Evolutionary conservation across 73 alveolate species (phyloP).

Genomic region (Paramecium bursaria): DNA sequence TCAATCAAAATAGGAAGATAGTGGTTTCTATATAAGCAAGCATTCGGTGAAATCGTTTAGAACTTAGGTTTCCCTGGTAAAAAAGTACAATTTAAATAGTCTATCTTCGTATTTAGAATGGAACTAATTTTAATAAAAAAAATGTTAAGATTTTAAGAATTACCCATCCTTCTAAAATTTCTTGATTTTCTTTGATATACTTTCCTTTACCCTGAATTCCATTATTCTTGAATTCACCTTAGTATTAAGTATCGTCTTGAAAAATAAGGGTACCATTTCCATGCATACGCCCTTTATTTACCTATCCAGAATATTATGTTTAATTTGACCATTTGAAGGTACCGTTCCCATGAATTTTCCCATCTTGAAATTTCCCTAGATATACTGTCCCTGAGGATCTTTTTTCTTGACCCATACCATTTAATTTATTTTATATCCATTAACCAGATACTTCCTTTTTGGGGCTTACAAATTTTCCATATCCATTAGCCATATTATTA

Average conservation of each 20-base stretch:
- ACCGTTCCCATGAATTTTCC: conserved; percentile 36
- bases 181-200: not conserved
- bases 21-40: too few relatives aligned
- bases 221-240: conserved; percentile 9
- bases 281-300: conserved; percentile 29
- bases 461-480: conserved; percentile 24
- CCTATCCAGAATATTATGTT: not conserved
- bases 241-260: conserved; percentile 7
- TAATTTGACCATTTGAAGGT: conserved; percentile 26
- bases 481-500: conserved; percentile 44
- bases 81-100: too few relatives aligned
- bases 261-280: conserved; percentile 46
- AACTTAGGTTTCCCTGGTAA: too few relatives aligned
- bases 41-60: too few relatives aligned
- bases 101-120: conserved; percentile 48
- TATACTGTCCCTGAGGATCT: conserved; percentile 9
- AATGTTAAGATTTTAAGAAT: too few relatives aligned
- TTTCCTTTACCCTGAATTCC: conserved; percentile 26
- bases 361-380: conserved; percentile 40
- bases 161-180: conserved; percentile 41
- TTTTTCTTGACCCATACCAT: conserved; percentile 32
- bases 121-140: not conserved
- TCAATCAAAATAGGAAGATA: too few relatives aligned
- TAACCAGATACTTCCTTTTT: conserved; percentile 47
- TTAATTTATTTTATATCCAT: conserved; percentile 23